These are phyloP conservation scores for Candida tallmaniae DNA, from an alignment of 805 yeast genomes.

Conservation along the genomic window DNA sequence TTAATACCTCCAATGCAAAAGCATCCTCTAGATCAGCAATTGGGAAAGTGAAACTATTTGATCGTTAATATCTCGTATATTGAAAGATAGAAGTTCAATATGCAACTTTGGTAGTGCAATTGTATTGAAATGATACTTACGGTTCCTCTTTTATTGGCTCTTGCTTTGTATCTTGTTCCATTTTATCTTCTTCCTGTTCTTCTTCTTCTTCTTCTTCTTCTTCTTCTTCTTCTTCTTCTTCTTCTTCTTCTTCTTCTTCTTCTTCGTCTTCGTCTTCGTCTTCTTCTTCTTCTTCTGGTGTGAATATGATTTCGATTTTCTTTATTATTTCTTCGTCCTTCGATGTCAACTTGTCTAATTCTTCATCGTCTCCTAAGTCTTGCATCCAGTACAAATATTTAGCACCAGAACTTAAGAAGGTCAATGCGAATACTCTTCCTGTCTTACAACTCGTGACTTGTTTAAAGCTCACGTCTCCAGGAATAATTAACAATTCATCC, in stretches of 20 bases:
- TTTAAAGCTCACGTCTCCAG: slow-evolving; percentile 81
- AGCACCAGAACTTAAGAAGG: slow-evolving; percentile 60
- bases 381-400: slow-evolving; percentile 71
- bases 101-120: neutral
- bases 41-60: slow-evolving; percentile 16
- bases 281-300: slow-evolving; percentile 26
- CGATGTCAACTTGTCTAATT: slow-evolving; percentile 49
- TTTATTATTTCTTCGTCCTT: slow-evolving; percentile 50
- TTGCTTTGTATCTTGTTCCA: too few species aligned
- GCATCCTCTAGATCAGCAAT: slow-evolving; percentile 30
- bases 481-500: slow-evolving; percentile 68
- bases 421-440: slow-evolving; percentile 72
- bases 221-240: neutral
- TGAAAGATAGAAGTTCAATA: neutral
- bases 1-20: slow-evolving; percentile 26
- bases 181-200: too few species aligned
- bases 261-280: slow-evolving; percentile 6
- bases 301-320: slow-evolving; percentile 45
- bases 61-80: slow-evolving; percentile 6
- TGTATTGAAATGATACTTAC: slow-evolving; percentile 6
- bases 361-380: slow-evolving; percentile 63
- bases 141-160: too few species aligned
- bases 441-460: slow-evolving; percentile 64
- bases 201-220: neutral
- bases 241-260: neutral